Percentiles rank a stretch among this genome's conserved stretches.
Conservation (phyloP, 2,329 filamentous ascomycete genomes). For the Tolypocladium ovalisporum region DNA sequence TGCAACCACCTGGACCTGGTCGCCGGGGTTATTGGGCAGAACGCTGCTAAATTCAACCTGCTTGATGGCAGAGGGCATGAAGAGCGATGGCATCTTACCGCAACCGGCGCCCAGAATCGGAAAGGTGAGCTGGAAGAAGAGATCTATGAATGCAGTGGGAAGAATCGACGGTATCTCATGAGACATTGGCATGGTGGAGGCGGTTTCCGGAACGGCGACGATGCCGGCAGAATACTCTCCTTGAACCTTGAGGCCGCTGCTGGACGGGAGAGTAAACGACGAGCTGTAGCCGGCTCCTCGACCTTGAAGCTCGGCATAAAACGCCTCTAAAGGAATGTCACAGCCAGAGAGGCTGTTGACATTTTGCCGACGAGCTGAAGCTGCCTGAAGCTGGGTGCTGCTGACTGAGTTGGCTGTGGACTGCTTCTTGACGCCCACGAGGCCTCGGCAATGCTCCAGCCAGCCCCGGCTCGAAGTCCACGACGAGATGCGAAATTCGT, state of each 20-base stretch:
- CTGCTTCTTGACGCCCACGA: conserved; percentile 26
- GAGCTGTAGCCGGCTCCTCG: conserved; percentile 15
- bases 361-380: conserved; percentile 5
- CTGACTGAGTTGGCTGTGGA: conserved; percentile 11
- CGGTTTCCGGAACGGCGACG: conserved; percentile 30
- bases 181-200: conserved; percentile 30
- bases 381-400: conserved; percentile 3
- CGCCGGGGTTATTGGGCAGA: conserved; percentile 14
- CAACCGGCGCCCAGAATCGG: conserved; percentile 24
- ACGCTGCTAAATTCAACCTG: conserved; percentile 16
- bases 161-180: conserved; percentile 31
- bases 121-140: conserved; percentile 28
- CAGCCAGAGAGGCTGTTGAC: not conserved
- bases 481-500: conserved; percentile 46
- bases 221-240: conserved; percentile 11
- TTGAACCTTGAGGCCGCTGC: conserved; percentile 4
- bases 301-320: conserved; percentile 15
- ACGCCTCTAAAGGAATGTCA: conserved; percentile 6
- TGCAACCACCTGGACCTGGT: conserved; percentile 15
- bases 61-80: conserved; percentile 23
- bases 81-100: conserved; percentile 18
- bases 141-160: conserved; percentile 35
- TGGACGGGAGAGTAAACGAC: conserved; percentile 9
- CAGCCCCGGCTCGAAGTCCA: conserved; percentile 40
- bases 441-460: conserved; percentile 47